Evolutionary conservation across 163 green algal genomes (phyloP), one percentile per base, ranked within the genome.

Genomic region (Picocystis sp.): DNA sequence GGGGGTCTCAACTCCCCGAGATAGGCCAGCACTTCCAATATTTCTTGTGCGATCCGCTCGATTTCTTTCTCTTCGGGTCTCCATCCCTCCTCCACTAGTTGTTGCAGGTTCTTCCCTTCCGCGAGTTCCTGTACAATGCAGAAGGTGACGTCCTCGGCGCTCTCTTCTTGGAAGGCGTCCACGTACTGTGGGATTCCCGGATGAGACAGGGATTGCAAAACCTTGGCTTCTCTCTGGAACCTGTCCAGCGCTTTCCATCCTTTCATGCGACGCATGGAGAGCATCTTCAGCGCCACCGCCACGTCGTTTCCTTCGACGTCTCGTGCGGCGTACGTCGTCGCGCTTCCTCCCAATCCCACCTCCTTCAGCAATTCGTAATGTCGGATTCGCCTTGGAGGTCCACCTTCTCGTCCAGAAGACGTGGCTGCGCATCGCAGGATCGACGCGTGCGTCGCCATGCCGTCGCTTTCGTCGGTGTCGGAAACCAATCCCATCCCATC

Each of bases 61-160:
- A 65, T 41, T 34, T 65, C 57, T 14, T 14, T 41, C 41, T 64
- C 21, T 22, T 15, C 45, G 43, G 44, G 52, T 22, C 43, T 42
- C 42, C 43, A 59, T n/a, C 53, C 53, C 56, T 50, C 51, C 13
- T 50, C 50, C 12, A 95, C 66, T 66, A 92, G 64, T 13, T 84
- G 49, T 1, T 67, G 70, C 21, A 96, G 62, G 0, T 78, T 82
- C 44, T 63, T 70, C n/a, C 87, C 87, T 15, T 61, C 24, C 3
- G 81, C 86, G n/a, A 91, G 52, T 56, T 92, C 81, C 53, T 77
- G 69, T 34, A 93, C 85, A 15, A 96, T 71, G 58, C 82, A 90
- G 58, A 95, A 96, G 23, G 53, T 57, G 1, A 68, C 47, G 67
- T 94, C 86, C 3, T 58, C 50, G 3, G 66, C 55, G 22, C 22